These are phyloP conservation scores for Cephaloascus fragrans DNA, from an alignment of 805 yeast species.

Conservation along the genomic window DNA sequence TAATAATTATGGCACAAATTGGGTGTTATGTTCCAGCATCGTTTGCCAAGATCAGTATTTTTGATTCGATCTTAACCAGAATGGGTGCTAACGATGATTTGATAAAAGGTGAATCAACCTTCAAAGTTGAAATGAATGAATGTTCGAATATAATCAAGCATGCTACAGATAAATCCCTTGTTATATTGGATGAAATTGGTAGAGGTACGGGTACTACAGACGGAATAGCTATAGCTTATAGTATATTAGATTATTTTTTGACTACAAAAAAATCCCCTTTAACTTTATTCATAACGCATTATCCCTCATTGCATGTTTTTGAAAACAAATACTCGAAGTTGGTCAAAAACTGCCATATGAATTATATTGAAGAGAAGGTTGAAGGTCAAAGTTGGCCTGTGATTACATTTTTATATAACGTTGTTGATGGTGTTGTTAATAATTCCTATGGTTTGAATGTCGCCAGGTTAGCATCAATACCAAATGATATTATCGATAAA, in stretches of 20 bases:
- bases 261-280: conserved; percentile 32
- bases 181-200: conserved; percentile 69
- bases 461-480: conserved; percentile 65
- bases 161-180: conserved; percentile 45
- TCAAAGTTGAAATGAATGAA: conserved; percentile 68
- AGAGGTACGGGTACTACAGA: conserved; percentile 59
- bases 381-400: conserved; percentile 22
- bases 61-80: conserved; percentile 46
- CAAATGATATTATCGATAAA: conserved; percentile 28
- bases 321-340: conserved; percentile 24
- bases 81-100: conserved; percentile 84
- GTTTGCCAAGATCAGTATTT: conserved; percentile 49
- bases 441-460: conserved; percentile 81
- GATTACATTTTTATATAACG: conserved; percentile 25
- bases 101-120: conserved; percentile 69
- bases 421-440: conserved; percentile 27
- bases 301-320: conserved; percentile 52
- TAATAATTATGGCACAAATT: conserved; percentile 64
- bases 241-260: conserved; percentile 55
- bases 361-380: conserved; percentile 34
- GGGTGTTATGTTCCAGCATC: conserved; percentile 72
- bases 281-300: conserved; percentile 78
- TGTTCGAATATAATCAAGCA: conserved; percentile 44
- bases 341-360: conserved; percentile 66
- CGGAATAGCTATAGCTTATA: conserved; percentile 74